These are phyloP conservation scores for Echites panduratus DNA, from an alignment of 257 asterid species.

Conservation along the genomic window DNA sequence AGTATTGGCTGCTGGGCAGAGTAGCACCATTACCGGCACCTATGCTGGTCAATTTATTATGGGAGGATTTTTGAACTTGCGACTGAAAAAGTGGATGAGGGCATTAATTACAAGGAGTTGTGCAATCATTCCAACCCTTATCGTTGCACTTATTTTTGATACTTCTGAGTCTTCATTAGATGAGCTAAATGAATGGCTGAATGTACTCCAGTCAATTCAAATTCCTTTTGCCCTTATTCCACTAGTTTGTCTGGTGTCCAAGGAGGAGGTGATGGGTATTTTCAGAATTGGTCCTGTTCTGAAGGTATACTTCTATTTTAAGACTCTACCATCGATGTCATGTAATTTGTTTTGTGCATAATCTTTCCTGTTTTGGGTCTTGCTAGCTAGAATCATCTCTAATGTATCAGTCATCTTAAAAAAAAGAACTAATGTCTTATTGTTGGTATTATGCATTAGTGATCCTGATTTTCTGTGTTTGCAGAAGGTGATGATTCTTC, in stretches of 20 bases:
- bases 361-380: not conserved
- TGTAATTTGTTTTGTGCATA: not conserved
- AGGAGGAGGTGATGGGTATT: conserved; percentile 32
- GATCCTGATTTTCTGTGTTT: not conserved
- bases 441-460: not conserved
- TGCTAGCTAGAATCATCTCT: not conserved
- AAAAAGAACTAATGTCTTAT: not conserved
- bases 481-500: not conserved
- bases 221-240: conserved; percentile 41
- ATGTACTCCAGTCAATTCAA: conserved; percentile 35
- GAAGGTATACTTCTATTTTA: conserved; percentile 19
- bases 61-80: conserved; percentile 34
- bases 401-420: not conserved
- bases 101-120: conserved; percentile 31
- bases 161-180: conserved; percentile 30
- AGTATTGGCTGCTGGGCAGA: conserved; percentile 40
- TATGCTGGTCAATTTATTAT: conserved; percentile 38
- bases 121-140: conserved; percentile 35
- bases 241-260: conserved; percentile 30
- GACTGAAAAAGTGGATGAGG: conserved; percentile 35
- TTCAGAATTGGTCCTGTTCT: conserved; percentile 28
- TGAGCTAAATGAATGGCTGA: conserved; percentile 34
- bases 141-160: conserved; percentile 33
- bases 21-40: conserved; percentile 39
- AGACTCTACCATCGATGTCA: not conserved